A percentile compares a stretch with the other conserved stretches of the same genome.
Evolutionary conservation across 148 eudicot genomes (phyloP).

Genomic region (Vaccinium vitisidaea): DNA sequence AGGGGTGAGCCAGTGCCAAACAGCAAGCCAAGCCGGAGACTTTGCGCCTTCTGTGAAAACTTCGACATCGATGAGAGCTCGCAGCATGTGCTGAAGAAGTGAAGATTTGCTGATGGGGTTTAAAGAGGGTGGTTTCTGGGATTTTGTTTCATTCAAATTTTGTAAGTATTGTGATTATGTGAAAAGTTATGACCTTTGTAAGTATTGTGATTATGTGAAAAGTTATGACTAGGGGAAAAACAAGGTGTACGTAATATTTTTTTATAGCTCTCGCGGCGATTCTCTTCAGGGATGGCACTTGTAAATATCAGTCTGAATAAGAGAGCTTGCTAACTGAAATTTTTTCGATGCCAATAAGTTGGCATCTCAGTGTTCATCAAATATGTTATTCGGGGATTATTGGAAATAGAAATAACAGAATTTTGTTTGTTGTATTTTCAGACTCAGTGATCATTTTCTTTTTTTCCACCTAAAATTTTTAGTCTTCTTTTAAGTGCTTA

Average conservation of each 20-base stretch:
- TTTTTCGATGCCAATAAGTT: neutral
- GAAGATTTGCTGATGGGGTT: neutral
- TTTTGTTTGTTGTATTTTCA: neutral
- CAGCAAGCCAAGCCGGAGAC: constrained; percentile 78
- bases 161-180: constrained; percentile 3
- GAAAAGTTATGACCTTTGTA: constrained; percentile 1
- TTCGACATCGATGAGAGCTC: neutral
- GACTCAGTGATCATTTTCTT: too few species aligned
- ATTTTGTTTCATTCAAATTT: neutral
- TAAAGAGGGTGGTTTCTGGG: neutral
- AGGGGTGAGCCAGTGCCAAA: constrained; percentile 96
- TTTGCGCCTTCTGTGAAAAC: constrained; percentile 50
- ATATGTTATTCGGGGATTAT: neutral
- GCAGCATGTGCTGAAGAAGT: constrained; percentile 11
- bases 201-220: constrained; percentile 8
- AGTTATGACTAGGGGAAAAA: neutral
- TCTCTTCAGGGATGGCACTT: neutral
- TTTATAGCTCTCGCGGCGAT: neutral
- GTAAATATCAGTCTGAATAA: neutral
- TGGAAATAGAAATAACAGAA: neutral
- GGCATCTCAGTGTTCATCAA: neutral
- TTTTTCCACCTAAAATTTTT: too few species aligned
- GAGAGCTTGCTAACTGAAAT: neutral
- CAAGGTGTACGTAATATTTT: neutral
- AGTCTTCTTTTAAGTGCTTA: too few species aligned